phyloP scores from a whole-genome alignment of 2,329 filamentous ascomycete genomes.

The Trichoderma afroharzianum region DNA sequence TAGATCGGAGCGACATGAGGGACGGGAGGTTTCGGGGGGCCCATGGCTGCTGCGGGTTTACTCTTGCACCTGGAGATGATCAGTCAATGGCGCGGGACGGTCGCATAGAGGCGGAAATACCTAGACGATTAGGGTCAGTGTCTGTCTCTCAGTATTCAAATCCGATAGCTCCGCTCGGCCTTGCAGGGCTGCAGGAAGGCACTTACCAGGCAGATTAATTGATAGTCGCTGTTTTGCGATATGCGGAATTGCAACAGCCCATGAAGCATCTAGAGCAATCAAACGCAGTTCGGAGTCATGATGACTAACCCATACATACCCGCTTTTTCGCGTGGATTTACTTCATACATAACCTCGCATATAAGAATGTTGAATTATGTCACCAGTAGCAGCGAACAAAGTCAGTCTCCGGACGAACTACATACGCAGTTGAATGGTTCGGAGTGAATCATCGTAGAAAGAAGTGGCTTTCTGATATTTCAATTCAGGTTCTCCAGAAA shows the following conservation, averaged over 20 bases:
- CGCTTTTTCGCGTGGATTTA: background rate
- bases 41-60: constrained; percentile 25
- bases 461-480: background rate
- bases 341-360: background rate
- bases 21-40: constrained; percentile 39
- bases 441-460: background rate
- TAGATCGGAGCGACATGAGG: constrained; percentile 62
- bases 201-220: background rate
- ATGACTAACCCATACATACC: background rate
- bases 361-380: background rate
- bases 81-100: background rate
- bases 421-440: background rate
- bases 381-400: background rate
- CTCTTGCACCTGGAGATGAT: constrained; percentile 4
- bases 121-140: background rate
- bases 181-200: background rate
- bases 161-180: background rate
- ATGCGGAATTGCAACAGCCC: constrained; percentile 3
- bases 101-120: background rate
- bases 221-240: background rate
- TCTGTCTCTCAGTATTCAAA: background rate
- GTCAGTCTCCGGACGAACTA: background rate
- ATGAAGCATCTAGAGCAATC: background rate
- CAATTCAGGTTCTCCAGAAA: background rate
- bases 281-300: background rate